These are phyloP conservation scores for Speleostelium caveatum DNA, from an alignment of 78 protist genomes.

Conservation along the genomic window DNA sequence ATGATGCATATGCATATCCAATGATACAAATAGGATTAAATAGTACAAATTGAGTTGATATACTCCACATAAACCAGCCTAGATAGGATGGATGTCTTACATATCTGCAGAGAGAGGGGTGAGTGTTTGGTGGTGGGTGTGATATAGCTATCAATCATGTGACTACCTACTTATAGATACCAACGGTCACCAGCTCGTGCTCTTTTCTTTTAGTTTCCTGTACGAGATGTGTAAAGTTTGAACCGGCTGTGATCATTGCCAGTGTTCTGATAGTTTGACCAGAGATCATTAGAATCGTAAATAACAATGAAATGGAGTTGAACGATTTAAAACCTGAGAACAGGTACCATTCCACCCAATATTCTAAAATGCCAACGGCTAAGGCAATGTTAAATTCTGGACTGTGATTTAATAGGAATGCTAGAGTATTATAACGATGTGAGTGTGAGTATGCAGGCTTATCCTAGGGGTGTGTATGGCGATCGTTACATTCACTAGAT, in stretches of 20 bases:
- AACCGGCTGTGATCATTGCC: constrained; percentile 89
- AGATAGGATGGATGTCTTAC: constrained; percentile 93
- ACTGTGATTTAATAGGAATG: constrained; percentile 80
- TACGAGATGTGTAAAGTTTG: constrained; percentile 86
- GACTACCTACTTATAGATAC: constrained; percentile 59
- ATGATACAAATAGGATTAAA: constrained; percentile 86
- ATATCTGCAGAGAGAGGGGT: neutral
- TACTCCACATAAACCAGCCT: constrained; percentile 92
- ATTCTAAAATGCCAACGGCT: constrained; percentile 62
- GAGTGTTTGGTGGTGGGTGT: too few relatives aligned
- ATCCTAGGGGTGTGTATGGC: too few relatives aligned
- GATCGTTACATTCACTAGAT: constrained; percentile 37
- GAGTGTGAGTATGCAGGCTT: too few relatives aligned
- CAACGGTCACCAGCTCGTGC: constrained; percentile 84
- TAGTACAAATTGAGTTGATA: constrained; percentile 89
- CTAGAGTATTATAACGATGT: too few relatives aligned
- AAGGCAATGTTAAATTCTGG: constrained; percentile 62
- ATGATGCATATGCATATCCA: constrained; percentile 77
- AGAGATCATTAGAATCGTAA: neutral
- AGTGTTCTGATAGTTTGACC: constrained; percentile 81
- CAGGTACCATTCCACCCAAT: constrained; percentile 69
- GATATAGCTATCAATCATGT: too few relatives aligned
- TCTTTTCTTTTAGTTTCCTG: neutral
- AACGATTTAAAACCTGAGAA: constrained; percentile 61
- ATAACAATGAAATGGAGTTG: constrained; percentile 2